These are phyloP conservation scores for Geotrichum bryndzae DNA, from an alignment of 1,139 yeast species.

Conservation along the genomic window DNA sequence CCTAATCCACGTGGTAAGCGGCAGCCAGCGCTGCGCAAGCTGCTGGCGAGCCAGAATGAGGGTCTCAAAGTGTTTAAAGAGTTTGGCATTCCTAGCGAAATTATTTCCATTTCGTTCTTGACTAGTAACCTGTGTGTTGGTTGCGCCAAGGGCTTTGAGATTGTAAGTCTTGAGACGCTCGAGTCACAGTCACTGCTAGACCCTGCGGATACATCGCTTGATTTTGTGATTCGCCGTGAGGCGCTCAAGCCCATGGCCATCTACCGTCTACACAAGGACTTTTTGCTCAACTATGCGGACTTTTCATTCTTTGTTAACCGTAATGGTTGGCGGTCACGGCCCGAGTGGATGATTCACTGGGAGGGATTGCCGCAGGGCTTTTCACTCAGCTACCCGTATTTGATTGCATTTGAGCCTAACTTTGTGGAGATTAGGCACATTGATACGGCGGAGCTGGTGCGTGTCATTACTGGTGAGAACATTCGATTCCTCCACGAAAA, in stretches of 20 bases:
- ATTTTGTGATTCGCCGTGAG: conserved; percentile 86
- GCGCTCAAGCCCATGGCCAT: conserved; percentile 85
- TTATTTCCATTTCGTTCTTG: conserved; percentile 83
- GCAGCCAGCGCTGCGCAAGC: conserved; percentile 47
- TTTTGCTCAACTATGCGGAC: conserved; percentile 80
- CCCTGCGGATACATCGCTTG: conserved; percentile 94
- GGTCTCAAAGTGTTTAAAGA: conserved; percentile 70
- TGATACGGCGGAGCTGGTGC: conserved; percentile 74
- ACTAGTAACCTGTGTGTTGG: conserved; percentile 89
- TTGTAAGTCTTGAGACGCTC: conserved; percentile 71
- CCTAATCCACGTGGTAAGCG: conserved; percentile 38
- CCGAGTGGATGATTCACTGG: conserved; percentile 94
- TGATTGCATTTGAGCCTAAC: conserved; percentile 81
- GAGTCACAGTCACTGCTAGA: conserved; percentile 74
- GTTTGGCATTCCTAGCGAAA: conserved; percentile 77
- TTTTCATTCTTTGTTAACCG: conserved; percentile 90
- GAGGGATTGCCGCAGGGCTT: conserved; percentile 92
- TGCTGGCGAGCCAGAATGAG: conserved; percentile 40
- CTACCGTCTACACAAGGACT: conserved; percentile 82
- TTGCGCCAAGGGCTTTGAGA: conserved; percentile 93
- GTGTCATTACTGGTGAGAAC: conserved; percentile 84
- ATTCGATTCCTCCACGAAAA: conserved; percentile 82
- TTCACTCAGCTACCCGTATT: conserved; percentile 89
- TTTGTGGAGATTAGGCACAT: conserved; percentile 91
- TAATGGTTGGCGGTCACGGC: conserved; percentile 94